Percentiles rank a stretch among this genome's conserved stretches.
Conservation (phyloP, 495 filamentous ascomycete genomes). For the Talaromyces ruber region DNA sequence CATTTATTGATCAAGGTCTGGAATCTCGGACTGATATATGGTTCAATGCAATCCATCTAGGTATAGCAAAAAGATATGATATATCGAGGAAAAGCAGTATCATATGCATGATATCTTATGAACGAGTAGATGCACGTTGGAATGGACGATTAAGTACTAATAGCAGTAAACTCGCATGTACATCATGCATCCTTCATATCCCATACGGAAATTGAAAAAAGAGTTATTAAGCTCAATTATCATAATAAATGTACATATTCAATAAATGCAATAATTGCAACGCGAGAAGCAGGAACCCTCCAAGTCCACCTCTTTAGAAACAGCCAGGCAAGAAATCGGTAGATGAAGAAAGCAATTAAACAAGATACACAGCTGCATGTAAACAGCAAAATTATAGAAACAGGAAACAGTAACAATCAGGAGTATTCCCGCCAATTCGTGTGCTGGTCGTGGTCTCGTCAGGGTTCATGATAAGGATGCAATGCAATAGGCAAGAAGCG, state of each 20-base stretch:
- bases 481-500: not conserved
- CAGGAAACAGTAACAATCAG: not conserved
- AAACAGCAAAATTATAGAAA: not conserved
- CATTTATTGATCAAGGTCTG: not conserved
- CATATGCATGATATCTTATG: not conserved
- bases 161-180: not conserved
- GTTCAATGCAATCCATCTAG: not conserved
- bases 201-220: not conserved
- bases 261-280: not conserved
- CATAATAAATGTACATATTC: not conserved
- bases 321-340: not conserved
- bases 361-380: not conserved
- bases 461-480: conserved; percentile 2
- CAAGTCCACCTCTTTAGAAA: not conserved
- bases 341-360: not conserved
- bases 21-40: not conserved
- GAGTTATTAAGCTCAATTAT: not conserved
- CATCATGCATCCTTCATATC: not conserved
- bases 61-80: not conserved
- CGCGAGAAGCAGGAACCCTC: not conserved
- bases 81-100: not conserved
- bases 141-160: not conserved
- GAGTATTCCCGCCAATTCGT: not conserved
- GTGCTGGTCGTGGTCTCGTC: conserved; percentile 4
- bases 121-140: not conserved